A percentile compares a stretch with the other conserved stretches of the same genome.
Evolutionary conservation across 2,329 filamentous ascomycete genomes (phyloP).

Genomic region (Decorospora gaudefroyi): DNA sequence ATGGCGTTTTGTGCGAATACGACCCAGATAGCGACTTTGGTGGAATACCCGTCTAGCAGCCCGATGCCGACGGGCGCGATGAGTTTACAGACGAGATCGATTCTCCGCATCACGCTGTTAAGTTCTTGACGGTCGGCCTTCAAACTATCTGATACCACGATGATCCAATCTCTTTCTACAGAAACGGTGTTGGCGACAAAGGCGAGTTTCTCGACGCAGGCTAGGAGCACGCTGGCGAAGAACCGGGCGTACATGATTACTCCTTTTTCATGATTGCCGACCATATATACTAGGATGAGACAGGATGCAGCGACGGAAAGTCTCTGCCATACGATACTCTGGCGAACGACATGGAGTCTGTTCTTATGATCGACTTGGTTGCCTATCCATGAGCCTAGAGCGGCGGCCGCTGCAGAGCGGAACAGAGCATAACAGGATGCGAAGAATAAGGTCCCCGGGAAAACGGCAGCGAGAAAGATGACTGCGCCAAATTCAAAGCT

Average conservation of each 20-base stretch:
- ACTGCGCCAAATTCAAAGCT: slow-evolving; percentile 57
- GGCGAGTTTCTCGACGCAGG: slow-evolving; percentile 70
- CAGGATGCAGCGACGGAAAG: slow-evolving; percentile 42
- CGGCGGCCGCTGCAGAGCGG: slow-evolving; percentile 61
- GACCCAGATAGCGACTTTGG: slow-evolving; percentile 54
- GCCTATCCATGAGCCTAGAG: slow-evolving; percentile 64
- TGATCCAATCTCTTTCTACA: slow-evolving; percentile 72
- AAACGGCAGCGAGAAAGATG: slow-evolving; percentile 54
- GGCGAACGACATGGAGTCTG: slow-evolving; percentile 47
- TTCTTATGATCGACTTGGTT: slow-evolving; percentile 60
- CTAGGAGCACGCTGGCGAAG: slow-evolving; percentile 55
- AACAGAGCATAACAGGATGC: slow-evolving; percentile 71
- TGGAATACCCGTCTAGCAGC: slow-evolving; percentile 55
- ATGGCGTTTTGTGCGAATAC: slow-evolving; percentile 57
- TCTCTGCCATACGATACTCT: slow-evolving; percentile 49
- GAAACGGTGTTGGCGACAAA: slow-evolving; percentile 68
- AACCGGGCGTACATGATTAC: slow-evolving; percentile 37
- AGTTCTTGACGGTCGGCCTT: slow-evolving; percentile 46
- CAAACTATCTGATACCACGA: slow-evolving; percentile 55
- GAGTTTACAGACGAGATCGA: slow-evolving; percentile 64
- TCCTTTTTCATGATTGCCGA: slow-evolving; percentile 11
- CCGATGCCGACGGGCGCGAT: slow-evolving; percentile 59
- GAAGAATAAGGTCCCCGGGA: slow-evolving; percentile 63
- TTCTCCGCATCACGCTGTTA: slow-evolving; percentile 64
- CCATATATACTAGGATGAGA: slow-evolving; percentile 28